phyloP scores from a whole-genome alignment of 257 asterid species.

The Asclepias syriaca region DNA sequence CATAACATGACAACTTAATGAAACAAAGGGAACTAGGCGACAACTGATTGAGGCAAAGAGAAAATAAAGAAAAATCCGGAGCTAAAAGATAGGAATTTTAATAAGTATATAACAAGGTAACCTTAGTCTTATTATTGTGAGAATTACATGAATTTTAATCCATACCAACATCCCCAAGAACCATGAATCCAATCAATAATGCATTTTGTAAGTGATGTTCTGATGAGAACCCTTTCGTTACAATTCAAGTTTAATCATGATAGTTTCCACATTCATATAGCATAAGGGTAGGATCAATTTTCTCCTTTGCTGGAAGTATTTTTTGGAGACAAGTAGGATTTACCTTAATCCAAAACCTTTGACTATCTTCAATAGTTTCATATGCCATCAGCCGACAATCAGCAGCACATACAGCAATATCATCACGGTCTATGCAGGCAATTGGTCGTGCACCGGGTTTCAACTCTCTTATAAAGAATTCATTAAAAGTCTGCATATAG shows the following conservation, averaged over 20 bases:
- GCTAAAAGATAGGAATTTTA: neutral
- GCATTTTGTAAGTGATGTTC: neutral
- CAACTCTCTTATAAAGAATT: slow-evolving; percentile 83
- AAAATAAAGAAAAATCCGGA: neutral
- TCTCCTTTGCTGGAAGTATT: neutral
- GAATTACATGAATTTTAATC: neutral
- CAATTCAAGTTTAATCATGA: neutral
- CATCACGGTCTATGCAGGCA: slow-evolving; percentile 49
- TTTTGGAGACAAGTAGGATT: slow-evolving; percentile 8
- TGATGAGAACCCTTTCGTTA: neutral
- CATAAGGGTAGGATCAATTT: neutral
- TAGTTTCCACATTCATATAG: neutral
- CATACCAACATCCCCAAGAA: neutral
- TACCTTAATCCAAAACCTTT: slow-evolving; percentile 96
- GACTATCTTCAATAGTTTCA: slow-evolving; percentile 56
- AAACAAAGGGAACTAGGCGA: neutral
- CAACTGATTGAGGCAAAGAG: neutral
- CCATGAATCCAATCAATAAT: neutral
- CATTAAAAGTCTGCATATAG: slow-evolving; percentile 81
- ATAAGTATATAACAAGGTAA: neutral
- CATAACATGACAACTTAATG: neutral
- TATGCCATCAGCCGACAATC: slow-evolving; percentile 91
- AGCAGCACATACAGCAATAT: slow-evolving; percentile 84
- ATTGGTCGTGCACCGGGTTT: slow-evolving; percentile 78
- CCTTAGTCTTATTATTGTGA: neutral